Percentiles rank a stretch among this genome's conserved stretches.
phyloP scores from a whole-genome alignment of 2,329 filamentous ascomycete genomes.

The Alternaria panax region DNA sequence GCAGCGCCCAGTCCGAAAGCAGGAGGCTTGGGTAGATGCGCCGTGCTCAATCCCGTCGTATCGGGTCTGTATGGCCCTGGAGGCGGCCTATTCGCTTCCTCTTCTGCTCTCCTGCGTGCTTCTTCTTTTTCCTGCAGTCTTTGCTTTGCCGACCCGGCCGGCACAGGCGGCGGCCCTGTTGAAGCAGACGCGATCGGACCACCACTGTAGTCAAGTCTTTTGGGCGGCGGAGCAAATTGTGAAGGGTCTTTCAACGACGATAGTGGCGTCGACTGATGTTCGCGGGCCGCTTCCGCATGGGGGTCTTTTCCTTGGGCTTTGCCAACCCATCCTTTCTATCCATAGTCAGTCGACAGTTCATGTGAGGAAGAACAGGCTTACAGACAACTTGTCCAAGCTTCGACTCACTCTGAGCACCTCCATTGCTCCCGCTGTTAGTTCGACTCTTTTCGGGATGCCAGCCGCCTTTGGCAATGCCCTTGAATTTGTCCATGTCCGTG shows the following conservation, averaged over 20 bases:
- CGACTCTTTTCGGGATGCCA: constrained; percentile 54
- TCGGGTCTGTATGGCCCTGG: constrained; percentile 73
- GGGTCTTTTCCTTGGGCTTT: constrained; percentile 58
- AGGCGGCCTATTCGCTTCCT: constrained; percentile 51
- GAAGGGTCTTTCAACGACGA: constrained; percentile 76
- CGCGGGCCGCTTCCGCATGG: constrained; percentile 41
- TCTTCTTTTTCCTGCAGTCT: constrained; percentile 46
- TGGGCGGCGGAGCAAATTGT: constrained; percentile 82
- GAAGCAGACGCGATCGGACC: constrained; percentile 49
- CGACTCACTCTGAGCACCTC: constrained; percentile 54
- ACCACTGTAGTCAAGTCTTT: constrained; percentile 61
- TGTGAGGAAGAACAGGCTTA: constrained; percentile 47
- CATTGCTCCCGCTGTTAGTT: constrained; percentile 11
- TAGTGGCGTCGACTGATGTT: constrained; percentile 69
- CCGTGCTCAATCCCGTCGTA: constrained; percentile 74
- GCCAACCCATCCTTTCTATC: constrained; percentile 66
- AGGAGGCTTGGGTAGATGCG: constrained; percentile 75
- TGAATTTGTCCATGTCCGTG: constrained; percentile 45
- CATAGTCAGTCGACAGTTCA: constrained; percentile 15
- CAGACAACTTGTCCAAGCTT: constrained; percentile 62
- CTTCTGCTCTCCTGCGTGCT: constrained; percentile 46
- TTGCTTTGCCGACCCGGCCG: constrained; percentile 50
- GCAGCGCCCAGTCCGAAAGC: constrained; percentile 55
- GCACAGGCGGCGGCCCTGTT: constrained; percentile 51
- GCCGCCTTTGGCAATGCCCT: constrained; percentile 56